A percentile compares a stretch with the other conserved stretches of the same genome.
Conservation (phyloP, 2,329 filamentous ascomycete species). For the Lasiodiplodia sp. region DNA sequence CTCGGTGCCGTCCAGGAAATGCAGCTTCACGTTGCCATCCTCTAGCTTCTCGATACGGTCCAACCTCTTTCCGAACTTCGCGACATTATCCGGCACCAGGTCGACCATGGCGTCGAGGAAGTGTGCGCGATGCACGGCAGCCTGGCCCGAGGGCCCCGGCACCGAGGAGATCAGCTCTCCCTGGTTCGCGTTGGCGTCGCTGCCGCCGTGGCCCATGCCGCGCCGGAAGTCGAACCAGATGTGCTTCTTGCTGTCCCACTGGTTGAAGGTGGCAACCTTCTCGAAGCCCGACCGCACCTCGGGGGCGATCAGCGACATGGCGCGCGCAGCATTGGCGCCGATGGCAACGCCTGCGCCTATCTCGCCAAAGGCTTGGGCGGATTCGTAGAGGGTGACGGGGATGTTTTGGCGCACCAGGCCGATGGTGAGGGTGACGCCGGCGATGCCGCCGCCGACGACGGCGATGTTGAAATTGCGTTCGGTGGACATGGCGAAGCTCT, state of each 20-base stretch:
- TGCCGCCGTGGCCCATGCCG: constrained; percentile 40
- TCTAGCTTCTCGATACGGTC: constrained; percentile 37
- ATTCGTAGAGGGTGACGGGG: constrained; percentile 63
- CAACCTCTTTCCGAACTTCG: constrained; percentile 51
- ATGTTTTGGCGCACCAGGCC: constrained; percentile 58
- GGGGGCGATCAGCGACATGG: constrained; percentile 62
- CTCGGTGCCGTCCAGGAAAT: constrained; percentile 55
- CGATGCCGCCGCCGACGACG: constrained; percentile 67
- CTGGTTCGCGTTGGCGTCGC: constrained; percentile 32
- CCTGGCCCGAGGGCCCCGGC: constrained; percentile 33
- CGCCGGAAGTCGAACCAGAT: constrained; percentile 54
- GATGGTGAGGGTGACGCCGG: constrained; percentile 62
- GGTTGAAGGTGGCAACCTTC: constrained; percentile 51
- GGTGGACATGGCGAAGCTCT: constrained; percentile 26
- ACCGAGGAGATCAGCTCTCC: constrained; percentile 40
- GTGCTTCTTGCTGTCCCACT: constrained; percentile 44
- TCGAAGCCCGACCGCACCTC: constrained; percentile 53
- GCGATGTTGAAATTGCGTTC: constrained; percentile 54
- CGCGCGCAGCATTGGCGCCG: constrained; percentile 62
- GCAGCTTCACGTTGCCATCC: constrained; percentile 41
- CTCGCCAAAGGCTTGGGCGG: constrained; percentile 62
- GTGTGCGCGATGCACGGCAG: constrained; percentile 56
- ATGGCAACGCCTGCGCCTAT: constrained; percentile 66
- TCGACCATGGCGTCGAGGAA: constrained; percentile 59
- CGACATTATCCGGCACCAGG: constrained; percentile 52